A percentile compares a stretch with the other conserved stretches of the same genome.
Conservation (phyloP, 2,329 filamentous ascomycete genomes). For the Fusarium setosum region DNA sequence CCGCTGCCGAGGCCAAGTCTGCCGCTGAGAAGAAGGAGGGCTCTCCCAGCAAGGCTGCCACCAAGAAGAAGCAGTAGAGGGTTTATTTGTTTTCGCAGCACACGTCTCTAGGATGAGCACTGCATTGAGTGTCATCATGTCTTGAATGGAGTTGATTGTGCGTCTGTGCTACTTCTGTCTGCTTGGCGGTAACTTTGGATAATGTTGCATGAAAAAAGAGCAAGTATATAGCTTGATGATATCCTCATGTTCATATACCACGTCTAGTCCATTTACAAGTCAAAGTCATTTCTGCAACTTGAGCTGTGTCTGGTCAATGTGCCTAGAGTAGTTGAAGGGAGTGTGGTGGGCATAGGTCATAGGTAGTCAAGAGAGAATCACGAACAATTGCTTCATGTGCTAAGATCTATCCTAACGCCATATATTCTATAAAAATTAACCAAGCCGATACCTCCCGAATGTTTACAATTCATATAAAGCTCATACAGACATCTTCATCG, state of each 20-base stretch:
- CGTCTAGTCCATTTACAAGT: neutral
- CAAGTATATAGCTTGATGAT: slow-evolving; percentile 3
- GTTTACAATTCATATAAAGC: neutral
- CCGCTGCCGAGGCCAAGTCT: slow-evolving; percentile 64
- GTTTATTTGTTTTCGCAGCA: neutral
- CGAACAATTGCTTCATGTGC: no score
- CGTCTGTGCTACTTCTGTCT: neutral
- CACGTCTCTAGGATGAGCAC: neutral
- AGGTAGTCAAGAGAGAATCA: no score
- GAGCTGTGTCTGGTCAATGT: no score
- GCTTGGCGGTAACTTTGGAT: neutral
- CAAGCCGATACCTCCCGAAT: neutral
- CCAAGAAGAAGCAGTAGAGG: slow-evolving; percentile 52
- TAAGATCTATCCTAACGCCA: slow-evolving; percentile 26
- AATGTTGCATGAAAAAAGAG: neutral
- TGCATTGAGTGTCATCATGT: neutral
- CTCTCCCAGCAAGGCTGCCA: slow-evolving; percentile 40
- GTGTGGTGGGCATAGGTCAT: no score
- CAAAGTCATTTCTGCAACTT: no score
- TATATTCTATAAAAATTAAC: slow-evolving; percentile 22
- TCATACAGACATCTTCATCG: slow-evolving; percentile 97
- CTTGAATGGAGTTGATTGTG: neutral
- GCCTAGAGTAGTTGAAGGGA: no score
- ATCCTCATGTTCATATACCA: neutral
- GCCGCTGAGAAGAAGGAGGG: slow-evolving; percentile 52